Evolutionary conservation across 176 grass and related monocot genomes (phyloP), one percentile per base, ranked within the genome.

Genomic region (Leersia perrieri): DNA sequence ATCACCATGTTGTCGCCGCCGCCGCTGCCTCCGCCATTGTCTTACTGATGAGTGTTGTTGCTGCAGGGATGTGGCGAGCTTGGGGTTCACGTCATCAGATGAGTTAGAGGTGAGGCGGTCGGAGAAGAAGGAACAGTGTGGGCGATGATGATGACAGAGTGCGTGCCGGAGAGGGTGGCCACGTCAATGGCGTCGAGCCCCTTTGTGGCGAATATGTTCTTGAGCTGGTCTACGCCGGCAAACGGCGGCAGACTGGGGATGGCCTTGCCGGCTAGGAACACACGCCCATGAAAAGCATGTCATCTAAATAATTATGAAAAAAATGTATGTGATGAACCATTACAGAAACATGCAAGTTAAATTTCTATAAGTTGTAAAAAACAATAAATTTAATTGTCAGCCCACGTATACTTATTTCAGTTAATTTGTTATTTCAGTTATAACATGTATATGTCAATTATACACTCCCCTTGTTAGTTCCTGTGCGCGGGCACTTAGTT

Each of bases 151-250:
- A 64, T 78, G 72, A 81, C 13, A 51, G 38, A 60, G 82, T 89
- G 87, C 33, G 87, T 82, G 12, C 87, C 87, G 7, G 87, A 82
- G 77, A 92, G 89, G 13, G 33, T 33, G 16, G 82, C 82, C 45
- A 91, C 36, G 12, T 91, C 89, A 4, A 14, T 62, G 32, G 33
- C 0, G 75, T 13, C 12, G 38, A 92, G 41, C 23, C 66, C 76
- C 25, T 85, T 92, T 51, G 5, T 27, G 0, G 57, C 32, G 30
- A 92, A 91, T 13, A 2, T 63, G 2, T 2, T 34, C 22, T 33
- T 60, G 14, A 87, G 84, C 36, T 44, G 66, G 2, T 40, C 0
- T 14, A 64, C 11, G 36, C 23, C 22, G 9, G 22, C 28, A 68
- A 11, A 73, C 3, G 84, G 82, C 22, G 33, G 0, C 0, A 88